phyloP scores from a whole-genome alignment of 768 basidiomycete genomes.

The Leccinum disarticulatum region DNA sequence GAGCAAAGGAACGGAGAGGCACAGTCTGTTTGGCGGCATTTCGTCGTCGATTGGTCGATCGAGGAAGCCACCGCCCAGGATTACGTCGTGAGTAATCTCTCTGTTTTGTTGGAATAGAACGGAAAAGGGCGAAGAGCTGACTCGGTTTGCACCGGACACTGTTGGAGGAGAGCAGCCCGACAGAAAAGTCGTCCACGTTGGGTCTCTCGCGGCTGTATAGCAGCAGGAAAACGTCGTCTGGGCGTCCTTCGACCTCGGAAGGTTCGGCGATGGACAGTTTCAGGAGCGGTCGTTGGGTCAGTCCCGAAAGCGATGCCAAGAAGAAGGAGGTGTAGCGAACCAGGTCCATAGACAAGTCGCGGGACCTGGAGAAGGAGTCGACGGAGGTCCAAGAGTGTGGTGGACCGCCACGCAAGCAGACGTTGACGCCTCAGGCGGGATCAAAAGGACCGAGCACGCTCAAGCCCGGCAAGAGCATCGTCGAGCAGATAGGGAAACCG shows the following conservation, averaged over 20 bases:
- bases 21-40: constrained; percentile 79
- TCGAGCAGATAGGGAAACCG: constrained; percentile 87
- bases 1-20: constrained; percentile 49
- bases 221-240: constrained; percentile 43
- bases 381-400: constrained; percentile 33
- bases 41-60: constrained; percentile 61
- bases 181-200: constrained; percentile 48
- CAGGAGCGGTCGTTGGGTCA: constrained; percentile 24
- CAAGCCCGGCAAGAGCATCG: constrained; percentile 66
- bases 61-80: constrained; percentile 81
- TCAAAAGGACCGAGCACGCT: constrained; percentile 37
- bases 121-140: background rate
- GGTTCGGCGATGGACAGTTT: constrained; percentile 31
- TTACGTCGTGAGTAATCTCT: constrained; percentile 54
- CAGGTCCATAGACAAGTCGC: constrained; percentile 22
- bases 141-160: constrained; percentile 24
- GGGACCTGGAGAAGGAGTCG: constrained; percentile 22
- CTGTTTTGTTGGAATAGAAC: background rate
- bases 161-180: constrained; percentile 34
- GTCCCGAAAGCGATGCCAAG: constrained; percentile 20
- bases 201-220: constrained; percentile 49
- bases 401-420: constrained; percentile 59
- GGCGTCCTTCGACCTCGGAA: constrained; percentile 42
- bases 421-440: constrained; percentile 30
- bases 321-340: constrained; percentile 21